Percentiles rank a stretch among this genome's conserved stretches.
Evolutionary conservation across 441 rosid genomes (phyloP).

Genomic region (Geranium incanum): DNA sequence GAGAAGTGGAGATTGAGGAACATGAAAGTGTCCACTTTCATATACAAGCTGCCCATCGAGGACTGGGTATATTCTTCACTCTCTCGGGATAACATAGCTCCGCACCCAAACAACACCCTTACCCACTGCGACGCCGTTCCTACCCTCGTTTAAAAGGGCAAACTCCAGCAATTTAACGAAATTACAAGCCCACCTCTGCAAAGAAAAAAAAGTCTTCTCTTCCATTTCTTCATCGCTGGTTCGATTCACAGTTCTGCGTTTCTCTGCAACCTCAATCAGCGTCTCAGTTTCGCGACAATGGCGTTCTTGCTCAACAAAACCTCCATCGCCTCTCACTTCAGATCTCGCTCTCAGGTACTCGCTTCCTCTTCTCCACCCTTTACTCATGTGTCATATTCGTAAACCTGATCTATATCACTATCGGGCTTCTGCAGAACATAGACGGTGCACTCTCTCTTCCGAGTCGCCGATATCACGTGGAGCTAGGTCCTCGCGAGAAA

Average conservation of each 20-base stretch:
- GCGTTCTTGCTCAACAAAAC: conserved; percentile 50
- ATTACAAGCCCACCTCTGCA: not conserved
- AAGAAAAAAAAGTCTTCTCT: not conserved
- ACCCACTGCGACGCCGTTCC: not conserved
- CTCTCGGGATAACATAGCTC: too few relatives aligned
- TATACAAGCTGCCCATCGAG: too few relatives aligned
- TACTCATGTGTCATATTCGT: not conserved
- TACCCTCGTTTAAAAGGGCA: not conserved
- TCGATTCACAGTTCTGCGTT: not conserved
- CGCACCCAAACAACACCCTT: too few relatives aligned
- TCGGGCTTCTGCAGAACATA: conserved; percentile 25
- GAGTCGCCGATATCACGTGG: conserved; percentile 63
- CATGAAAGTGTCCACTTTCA: too few relatives aligned
- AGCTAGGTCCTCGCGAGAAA: conserved; percentile 76
- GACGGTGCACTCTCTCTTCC: conserved; percentile 34
- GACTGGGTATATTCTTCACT: too few relatives aligned
- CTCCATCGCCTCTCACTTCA: conserved; percentile 42
- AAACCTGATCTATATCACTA: not conserved
- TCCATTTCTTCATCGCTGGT: not conserved
- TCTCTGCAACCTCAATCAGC: not conserved
- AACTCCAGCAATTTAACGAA: too few relatives aligned
- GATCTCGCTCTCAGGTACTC: conserved; percentile 55
- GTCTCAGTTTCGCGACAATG: conserved; percentile 27
- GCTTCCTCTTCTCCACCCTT: not conserved
- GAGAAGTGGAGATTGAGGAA: too few relatives aligned